Evolutionary conservation across 331 rosid genomes (phyloP), one percentile per base, ranked within the genome.

Genomic region (Phaseolus coccineus): DNA sequence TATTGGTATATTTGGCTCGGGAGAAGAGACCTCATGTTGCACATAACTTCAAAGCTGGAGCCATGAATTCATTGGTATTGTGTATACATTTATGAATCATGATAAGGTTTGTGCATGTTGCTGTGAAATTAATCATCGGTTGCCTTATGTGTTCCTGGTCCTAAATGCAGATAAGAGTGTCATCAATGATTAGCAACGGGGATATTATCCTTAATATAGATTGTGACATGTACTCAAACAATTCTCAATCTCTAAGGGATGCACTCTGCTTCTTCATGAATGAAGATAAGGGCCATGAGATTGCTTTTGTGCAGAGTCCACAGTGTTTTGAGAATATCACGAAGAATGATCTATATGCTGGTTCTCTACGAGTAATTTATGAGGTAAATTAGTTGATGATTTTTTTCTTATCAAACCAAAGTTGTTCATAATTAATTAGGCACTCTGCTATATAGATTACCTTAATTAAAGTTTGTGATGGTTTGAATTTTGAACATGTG

Each of bases 231-330:
- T 86, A 82, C 63, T 85, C 96, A 48, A 90, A 90, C 82, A 90
- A 82, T 58, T 84, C 90, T 1, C 50, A 76, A 71, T 85, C 91
- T 52, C 57, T 87, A 28, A 84, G 89, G 61, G 93, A 91, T 55
- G 97, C 96, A 24, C 85, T 93, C 16, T 93, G 97, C 85, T 93
- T 92, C 78, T 81, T 89, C 69, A 77, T 93, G 90, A 94, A 91
- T 77, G 87, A 88, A 76, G 85, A 85, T 55, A 87, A 89, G 24
- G 93, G 96, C 69, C 85, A 77, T 74, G 90, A 93, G 48, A 81
- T 93, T n/a, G 96, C 90, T 19, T 93, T 14, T 61, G 93, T 93
- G 16, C 97, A 93, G 55, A 79, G 79, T 76, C 92, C 96, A 31
- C 94, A 88, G 16, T 27, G 8, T 46, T 90, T 85, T 12, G 84